Base-by-base conservation (phyloP, 176 grass and related monocot genomes). In the Urochloa ruziziensis region DNA sequence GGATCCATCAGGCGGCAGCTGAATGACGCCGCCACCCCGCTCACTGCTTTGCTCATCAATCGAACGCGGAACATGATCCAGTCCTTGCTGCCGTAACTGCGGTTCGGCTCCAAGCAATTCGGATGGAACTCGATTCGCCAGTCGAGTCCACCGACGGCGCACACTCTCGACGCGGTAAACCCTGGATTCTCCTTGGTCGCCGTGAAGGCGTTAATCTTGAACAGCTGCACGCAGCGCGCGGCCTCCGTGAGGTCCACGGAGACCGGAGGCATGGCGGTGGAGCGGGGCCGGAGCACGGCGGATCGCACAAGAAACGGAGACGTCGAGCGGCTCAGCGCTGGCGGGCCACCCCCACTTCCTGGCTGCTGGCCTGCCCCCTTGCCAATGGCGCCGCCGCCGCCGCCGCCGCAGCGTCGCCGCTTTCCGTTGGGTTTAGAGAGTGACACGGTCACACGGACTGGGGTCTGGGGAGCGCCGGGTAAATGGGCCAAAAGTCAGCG, bases 201-300 rank as follows among this genome's bases (percentile, higher is more conserved):
- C 17, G 82, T 57, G 56, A 67, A 77, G 39, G 52, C 56, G 1
- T 5, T 51, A 14, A 85, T 77, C 57, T 37, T 77, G 82, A 85
- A 67, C 59, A 75, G 19, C 35, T 77, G 71, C 0, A 39, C 73
- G 32, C 11, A 23, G 18, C 73, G 10, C 14, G 73, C 29, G 10
- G 30, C 73, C 4, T 57, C 21, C 8, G 32, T 75, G 73, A 75
- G 73, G 73, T 57, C 35, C 10, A 21, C 33, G 73, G 51, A 57
- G 51, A 1, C 18, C 29, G 16, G 49, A 21, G 7, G 16, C 49
- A 52, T 21, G 42, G 47, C 47, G 53, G 53, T 7, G 49, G 49
- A 52, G 49, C 49, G 49, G 17, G 49, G 17, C 49, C 10, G 12
- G 59, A 62, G 27, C 27, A 16, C 1, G 12, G 27, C 13, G 59